These are phyloP conservation scores for Raffaelea ambrosiae DNA, from an alignment of 2,329 filamentous ascomycete species.

Conservation along the genomic window DNA sequence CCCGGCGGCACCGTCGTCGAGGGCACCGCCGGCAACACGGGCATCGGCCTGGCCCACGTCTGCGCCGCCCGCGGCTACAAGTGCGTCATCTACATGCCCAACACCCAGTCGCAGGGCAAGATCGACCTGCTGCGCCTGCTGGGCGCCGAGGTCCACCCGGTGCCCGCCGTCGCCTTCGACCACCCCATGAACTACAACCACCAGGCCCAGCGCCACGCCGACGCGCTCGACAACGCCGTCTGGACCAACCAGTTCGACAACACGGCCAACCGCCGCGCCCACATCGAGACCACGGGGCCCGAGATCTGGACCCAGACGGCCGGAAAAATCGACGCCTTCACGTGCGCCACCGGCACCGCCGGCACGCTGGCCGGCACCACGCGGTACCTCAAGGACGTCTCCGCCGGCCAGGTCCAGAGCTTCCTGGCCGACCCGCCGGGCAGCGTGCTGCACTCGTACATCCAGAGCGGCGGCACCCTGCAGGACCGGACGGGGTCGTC, in stretches of 20 bases:
- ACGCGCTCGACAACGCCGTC: slow-evolving; percentile 74
- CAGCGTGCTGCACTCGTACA: slow-evolving; percentile 86
- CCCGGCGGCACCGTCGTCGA: slow-evolving; percentile 93
- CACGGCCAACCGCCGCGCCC: slow-evolving; percentile 82
- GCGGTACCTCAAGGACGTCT: slow-evolving; percentile 77
- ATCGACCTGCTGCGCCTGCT: slow-evolving; percentile 85
- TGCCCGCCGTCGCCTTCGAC: slow-evolving; percentile 91
- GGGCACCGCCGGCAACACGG: slow-evolving; percentile 95
- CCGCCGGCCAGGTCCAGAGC: slow-evolving; percentile 68
- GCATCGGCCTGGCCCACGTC: slow-evolving; percentile 94
- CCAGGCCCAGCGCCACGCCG: slow-evolving; percentile 85
- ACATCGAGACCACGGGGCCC: slow-evolving; percentile 93
- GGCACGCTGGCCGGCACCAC: slow-evolving; percentile 88
- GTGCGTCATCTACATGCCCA: slow-evolving; percentile 98
- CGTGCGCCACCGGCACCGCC: slow-evolving; percentile 86
- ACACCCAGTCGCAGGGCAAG: slow-evolving; percentile 97
- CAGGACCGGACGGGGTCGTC: slow-evolving; percentile 74
- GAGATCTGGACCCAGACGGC: slow-evolving; percentile 93
- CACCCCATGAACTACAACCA: slow-evolving; percentile 98
- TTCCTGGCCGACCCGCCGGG: slow-evolving; percentile 93
- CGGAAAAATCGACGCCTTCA: slow-evolving; percentile 86
- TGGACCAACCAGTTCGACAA: slow-evolving; percentile 99
- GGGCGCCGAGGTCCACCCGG: slow-evolving; percentile 90
- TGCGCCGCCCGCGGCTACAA: slow-evolving; percentile 88
- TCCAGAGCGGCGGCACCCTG: slow-evolving; percentile 74